These are phyloP conservation scores for Starmerella geochares DNA, from an alignment of 805 yeast species.

Conservation along the genomic window DNA sequence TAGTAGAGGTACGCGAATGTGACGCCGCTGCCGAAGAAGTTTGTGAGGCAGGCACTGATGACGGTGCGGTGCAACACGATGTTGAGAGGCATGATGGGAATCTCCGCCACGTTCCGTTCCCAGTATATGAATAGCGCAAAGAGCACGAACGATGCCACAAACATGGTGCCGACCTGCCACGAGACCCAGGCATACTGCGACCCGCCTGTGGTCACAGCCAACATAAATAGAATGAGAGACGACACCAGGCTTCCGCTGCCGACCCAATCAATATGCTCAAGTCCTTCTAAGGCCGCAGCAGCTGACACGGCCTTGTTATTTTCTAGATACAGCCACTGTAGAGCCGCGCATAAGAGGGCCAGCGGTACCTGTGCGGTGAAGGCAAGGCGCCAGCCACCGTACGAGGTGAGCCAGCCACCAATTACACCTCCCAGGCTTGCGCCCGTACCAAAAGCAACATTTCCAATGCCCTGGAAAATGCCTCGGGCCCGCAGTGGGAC, in stretches of 20 bases:
- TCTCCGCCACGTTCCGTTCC: slow-evolving; percentile 44
- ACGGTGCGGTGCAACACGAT: slow-evolving; percentile 51
- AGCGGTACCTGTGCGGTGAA: slow-evolving; percentile 36
- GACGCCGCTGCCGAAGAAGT: slow-evolving; percentile 63
- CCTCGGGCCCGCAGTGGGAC: slow-evolving; percentile 71
- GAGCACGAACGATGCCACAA: slow-evolving; percentile 31
- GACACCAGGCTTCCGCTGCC: slow-evolving; percentile 53
- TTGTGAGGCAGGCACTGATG: slow-evolving; percentile 52
- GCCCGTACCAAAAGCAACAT: slow-evolving; percentile 67
- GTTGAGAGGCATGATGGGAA: slow-evolving; percentile 61
- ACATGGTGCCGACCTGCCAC: slow-evolving; percentile 35
- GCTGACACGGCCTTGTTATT: slow-evolving; percentile 12
- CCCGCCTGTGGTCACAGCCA: slow-evolving; percentile 60
- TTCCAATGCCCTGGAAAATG: slow-evolving; percentile 70
- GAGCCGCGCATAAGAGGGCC: slow-evolving; percentile 28
- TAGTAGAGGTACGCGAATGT: slow-evolving; percentile 55
- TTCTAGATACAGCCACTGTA: slow-evolving; percentile 19
- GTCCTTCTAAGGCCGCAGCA: slow-evolving; percentile 32
- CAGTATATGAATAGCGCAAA: slow-evolving; percentile 40
- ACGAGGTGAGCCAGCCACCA: slow-evolving; percentile 45
- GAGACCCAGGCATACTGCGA: slow-evolving; percentile 39
- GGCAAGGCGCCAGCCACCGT: slow-evolving; percentile 54
- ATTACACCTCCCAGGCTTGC: slow-evolving; percentile 57
- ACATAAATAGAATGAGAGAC: slow-evolving; percentile 48
- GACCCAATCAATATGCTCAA: slow-evolving; percentile 54